Evolutionary conservation across 169 alveolate genomes (phyloP).

Genomic region (Plasmodium billcollinsi): DNA sequence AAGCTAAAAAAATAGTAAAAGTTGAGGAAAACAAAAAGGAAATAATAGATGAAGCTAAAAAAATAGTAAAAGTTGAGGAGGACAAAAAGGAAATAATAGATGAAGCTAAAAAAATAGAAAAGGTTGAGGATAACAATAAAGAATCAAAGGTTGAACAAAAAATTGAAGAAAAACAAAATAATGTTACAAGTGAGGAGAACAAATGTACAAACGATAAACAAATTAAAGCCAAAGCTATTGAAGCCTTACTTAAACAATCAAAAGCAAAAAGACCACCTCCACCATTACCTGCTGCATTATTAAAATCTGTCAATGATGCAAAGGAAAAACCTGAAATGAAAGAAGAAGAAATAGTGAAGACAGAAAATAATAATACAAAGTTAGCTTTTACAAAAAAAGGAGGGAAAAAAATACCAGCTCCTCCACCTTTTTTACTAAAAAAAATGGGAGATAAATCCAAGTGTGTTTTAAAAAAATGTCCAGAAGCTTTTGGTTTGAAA

Average conservation of each 20-base stretch:
- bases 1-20: not conserved
- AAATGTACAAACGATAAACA: slow-evolving; percentile 9
- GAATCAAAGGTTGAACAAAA: not conserved
- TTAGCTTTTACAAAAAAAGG: slow-evolving; percentile 18
- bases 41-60: not conserved
- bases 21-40: not conserved
- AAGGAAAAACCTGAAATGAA: slow-evolving; percentile 2
- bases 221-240: slow-evolving; percentile 6
- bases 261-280: slow-evolving; percentile 63
- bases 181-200: not conserved
- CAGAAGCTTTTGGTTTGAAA: slow-evolving; percentile 19
- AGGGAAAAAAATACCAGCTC: slow-evolving; percentile 65
- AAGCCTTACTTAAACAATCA: slow-evolving; percentile 14
- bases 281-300: slow-evolving; percentile 47
- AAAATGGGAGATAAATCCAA: slow-evolving; percentile 43
- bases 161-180: not conserved
- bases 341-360: not conserved
- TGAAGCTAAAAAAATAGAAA: not conserved
- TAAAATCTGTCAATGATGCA: not conserved
- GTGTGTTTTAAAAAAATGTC: slow-evolving; percentile 66
- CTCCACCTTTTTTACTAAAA: slow-evolving; percentile 37
- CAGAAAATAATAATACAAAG: not conserved
- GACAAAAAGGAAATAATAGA: not conserved
- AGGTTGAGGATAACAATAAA: not conserved
- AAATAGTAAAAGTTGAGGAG: not conserved